phyloP scores from a whole-genome alignment of 257 asterid species.

The Solanum ossicruentum region DNA sequence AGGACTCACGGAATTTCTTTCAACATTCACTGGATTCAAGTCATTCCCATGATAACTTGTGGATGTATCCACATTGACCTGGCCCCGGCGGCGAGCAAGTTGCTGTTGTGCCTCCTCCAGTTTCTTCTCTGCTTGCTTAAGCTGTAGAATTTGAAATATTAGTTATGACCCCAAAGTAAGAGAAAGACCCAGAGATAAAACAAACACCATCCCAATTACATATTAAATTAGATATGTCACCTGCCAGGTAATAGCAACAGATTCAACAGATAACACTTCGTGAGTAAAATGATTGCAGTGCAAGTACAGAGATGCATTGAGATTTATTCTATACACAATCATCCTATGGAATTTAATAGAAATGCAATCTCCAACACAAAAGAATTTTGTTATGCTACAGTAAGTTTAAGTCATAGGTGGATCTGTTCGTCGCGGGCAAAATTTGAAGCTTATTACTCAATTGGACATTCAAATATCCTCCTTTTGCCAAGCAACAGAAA shows the following conservation, averaged over 20 bases:
- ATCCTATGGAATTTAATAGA: not conserved
- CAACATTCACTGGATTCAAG: slow-evolving; percentile 8
- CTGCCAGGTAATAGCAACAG: not conserved
- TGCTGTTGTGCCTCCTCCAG: slow-evolving; percentile 38
- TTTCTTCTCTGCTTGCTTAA: slow-evolving; percentile 40
- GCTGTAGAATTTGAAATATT: slow-evolving; percentile 21
- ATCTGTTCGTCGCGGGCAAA: not conserved
- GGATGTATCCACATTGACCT: slow-evolving; percentile 15
- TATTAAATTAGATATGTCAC: not conserved
- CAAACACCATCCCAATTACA: not conserved
- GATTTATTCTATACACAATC: not conserved
- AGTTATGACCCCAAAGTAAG: not conserved
- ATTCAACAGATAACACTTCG: not conserved
- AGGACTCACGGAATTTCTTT: slow-evolving; percentile 15
- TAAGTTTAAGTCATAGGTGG: not conserved
- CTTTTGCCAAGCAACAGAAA: not conserved
- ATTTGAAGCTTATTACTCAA: not conserved
- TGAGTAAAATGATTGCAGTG: not conserved
- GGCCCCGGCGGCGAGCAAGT: slow-evolving; percentile 37
- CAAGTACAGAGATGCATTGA: not conserved
- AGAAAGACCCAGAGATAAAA: not conserved
- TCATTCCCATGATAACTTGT: slow-evolving; percentile 11
- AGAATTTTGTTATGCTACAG: not conserved
- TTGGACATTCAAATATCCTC: not conserved
- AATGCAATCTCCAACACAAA: not conserved